Evolutionary conservation across 768 basidiomycete species (phyloP).

Genomic region (Chlorophyllum brunneum): DNA sequence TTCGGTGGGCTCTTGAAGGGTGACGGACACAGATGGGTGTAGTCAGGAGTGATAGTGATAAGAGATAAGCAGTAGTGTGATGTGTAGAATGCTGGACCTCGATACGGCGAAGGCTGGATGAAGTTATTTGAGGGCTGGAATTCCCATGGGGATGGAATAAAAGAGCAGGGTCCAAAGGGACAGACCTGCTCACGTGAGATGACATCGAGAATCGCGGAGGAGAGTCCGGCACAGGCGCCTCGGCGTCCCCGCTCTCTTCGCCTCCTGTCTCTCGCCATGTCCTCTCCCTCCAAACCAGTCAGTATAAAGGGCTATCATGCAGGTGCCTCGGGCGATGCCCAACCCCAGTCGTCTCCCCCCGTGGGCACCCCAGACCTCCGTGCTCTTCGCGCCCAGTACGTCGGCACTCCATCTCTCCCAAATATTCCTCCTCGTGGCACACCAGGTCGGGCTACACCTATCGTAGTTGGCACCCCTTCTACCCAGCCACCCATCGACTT

Average conservation of each 20-base stretch:
- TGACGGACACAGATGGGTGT: too few species aligned
- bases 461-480: constrained; percentile 9
- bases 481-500: constrained; percentile 13
- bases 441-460: constrained; percentile 17
- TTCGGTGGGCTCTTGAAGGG: too few species aligned
- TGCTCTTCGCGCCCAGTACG: constrained; percentile 60
- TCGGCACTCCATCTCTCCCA: constrained; percentile 52
- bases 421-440: constrained; percentile 47
- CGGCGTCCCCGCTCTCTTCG: background rate
- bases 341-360: constrained; percentile 25
- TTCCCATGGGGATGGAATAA: too few species aligned
- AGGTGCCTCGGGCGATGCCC: constrained; percentile 17
- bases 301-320: constrained; percentile 38
- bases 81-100: too few species aligned
- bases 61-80: too few species aligned
- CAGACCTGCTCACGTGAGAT: background rate
- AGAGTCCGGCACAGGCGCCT: too few species aligned
- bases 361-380: constrained; percentile 64
- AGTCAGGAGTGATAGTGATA: too few species aligned
- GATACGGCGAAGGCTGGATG: too few species aligned
- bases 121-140: too few species aligned
- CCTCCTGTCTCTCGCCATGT: constrained; percentile 31
- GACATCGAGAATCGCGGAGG: background rate
- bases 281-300: constrained; percentile 54
- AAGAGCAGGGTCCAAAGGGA: too few species aligned